Evolutionary conservation across 768 basidiomycete species (phyloP), one percentile per base, ranked within the genome.

Genomic region (Lactarius pseudohatsudake): DNA sequence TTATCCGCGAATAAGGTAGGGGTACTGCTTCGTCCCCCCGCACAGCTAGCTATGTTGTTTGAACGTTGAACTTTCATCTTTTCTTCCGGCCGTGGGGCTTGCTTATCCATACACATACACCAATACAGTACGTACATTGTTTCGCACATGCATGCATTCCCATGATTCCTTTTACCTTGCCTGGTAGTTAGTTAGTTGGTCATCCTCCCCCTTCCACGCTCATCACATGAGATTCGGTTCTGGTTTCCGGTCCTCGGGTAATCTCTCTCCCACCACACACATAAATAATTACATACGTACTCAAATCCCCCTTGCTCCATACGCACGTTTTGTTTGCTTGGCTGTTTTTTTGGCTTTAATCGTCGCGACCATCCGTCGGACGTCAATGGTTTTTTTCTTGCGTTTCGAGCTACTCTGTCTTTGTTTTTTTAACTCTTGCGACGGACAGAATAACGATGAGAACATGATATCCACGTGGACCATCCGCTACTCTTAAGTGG

Each of bases 51-150:
- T 34, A 45, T 47, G 53, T 57, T 65, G 20, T 43, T 30, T 53
- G 50, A 53, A 53, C 50, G 50, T 53, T 26, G 50, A 10, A 57
- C 55, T 53, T 15, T 57, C 28, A 36, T 40, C 15, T 22, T 32
- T 32, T 22, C n/a, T 18, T 59, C 43, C 2, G 57, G 32, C 45
- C 16, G 22, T 26, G 26, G 54, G 47, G 22, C 50, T 50, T 34
- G 32, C 38, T 62, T 26, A 26, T 60, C 43, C 58, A 47, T 58
- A 50, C 61, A 62, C 47, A 62, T 58, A 66, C 65, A 61, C 56
- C 45, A 56, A 61, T 66, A 66, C 65, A 61, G 55, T 66, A 61
- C 59, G 56, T 62, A 66, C 56, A 56, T 60, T 15, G 54, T 50
- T 38, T 40, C 34, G 10, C 32, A 43, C 60, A 61, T 57, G 43